These are phyloP conservation scores for Metschnikowia rubicola DNA, from an alignment of 805 yeast genomes.

Conservation along the genomic window DNA sequence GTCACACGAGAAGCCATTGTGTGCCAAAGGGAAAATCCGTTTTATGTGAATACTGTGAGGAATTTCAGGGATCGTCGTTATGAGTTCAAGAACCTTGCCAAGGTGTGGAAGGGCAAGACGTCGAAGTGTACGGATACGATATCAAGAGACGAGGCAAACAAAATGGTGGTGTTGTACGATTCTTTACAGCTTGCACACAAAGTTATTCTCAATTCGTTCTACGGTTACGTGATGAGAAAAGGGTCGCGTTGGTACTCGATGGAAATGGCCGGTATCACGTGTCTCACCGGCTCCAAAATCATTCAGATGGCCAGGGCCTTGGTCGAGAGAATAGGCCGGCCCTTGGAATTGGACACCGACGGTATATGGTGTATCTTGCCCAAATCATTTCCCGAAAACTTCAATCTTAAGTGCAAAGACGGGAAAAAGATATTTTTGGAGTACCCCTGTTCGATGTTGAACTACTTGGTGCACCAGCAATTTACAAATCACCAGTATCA, in stretches of 20 bases:
- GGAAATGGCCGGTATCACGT: conserved; percentile 99
- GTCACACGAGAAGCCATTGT: conserved; percentile 89
- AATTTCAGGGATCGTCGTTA: conserved; percentile 94
- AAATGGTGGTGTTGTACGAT: conserved; percentile 91
- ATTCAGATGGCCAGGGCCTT: conserved; percentile 94
- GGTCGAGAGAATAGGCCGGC: conserved; percentile 92
- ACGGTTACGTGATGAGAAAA: conserved; percentile 98
- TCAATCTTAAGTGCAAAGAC: conserved; percentile 60
- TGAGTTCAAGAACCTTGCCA: conserved; percentile 89
- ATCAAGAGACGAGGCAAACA: conserved; percentile 82
- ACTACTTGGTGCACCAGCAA: conserved; percentile 83
- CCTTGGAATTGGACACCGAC: conserved; percentile 94
- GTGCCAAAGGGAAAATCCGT: conserved; percentile 97
- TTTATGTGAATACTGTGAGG: conserved; percentile 91
- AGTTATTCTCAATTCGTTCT: conserved; percentile 92
- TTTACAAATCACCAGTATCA: conserved; percentile 96
- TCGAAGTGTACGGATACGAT: conserved; percentile 55
- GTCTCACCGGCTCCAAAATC: conserved; percentile 95
- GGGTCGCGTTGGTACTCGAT: conserved; percentile 99
- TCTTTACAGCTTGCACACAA: conserved; percentile 96
- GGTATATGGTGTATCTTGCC: conserved; percentile 99
- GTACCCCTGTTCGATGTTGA: conserved; percentile 95
- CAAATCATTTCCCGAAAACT: conserved; percentile 87
- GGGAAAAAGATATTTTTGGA: conserved; percentile 78
- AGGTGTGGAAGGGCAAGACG: conserved; percentile 86